Evolutionary conservation across 345 rosid genomes (phyloP).

Genomic region (Atalantia buxifolia): DNA sequence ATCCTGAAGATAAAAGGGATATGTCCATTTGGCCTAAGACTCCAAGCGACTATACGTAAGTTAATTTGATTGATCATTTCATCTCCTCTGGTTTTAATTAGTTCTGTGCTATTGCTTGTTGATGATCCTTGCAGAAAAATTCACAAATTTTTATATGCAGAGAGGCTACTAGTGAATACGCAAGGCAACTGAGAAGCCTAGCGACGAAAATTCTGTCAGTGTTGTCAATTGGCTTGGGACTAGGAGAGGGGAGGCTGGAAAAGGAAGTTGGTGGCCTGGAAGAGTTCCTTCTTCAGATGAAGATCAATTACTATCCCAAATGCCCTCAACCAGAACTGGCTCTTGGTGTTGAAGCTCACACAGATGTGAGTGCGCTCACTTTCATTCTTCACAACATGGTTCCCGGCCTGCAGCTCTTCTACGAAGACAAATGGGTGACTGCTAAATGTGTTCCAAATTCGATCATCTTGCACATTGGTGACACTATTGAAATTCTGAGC

Average conservation of each 20-base stretch:
- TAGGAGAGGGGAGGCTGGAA: slow-evolving; percentile 83
- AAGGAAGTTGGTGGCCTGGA: slow-evolving; percentile 87
- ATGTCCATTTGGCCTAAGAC: slow-evolving; percentile 81
- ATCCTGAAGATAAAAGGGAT: slow-evolving; percentile 78
- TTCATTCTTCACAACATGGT: slow-evolving; percentile 99
- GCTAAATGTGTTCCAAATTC: slow-evolving; percentile 95
- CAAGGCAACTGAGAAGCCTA: slow-evolving; percentile 64
- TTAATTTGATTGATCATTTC: background rate
- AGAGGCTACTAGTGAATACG: slow-evolving; percentile 73
- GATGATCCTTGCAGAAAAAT: background rate
- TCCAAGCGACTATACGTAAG: slow-evolving; percentile 79
- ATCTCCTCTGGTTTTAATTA: background rate
- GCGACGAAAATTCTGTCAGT: slow-evolving; percentile 59
- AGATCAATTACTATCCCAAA: slow-evolving; percentile 89
- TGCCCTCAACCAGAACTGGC: slow-evolving; percentile 98
- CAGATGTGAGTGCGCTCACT: slow-evolving; percentile 85
- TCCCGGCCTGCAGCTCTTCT: slow-evolving; percentile 88
- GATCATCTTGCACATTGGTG: slow-evolving; percentile 92
- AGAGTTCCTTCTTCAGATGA: slow-evolving; percentile 83
- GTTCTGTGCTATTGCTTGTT: background rate
- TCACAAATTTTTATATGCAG: slow-evolving; percentile 27
- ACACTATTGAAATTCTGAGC: slow-evolving; percentile 88
- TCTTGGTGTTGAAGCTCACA: slow-evolving; percentile 97
- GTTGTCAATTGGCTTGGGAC: slow-evolving; percentile 69
- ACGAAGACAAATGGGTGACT: slow-evolving; percentile 72